Evolutionary conservation across 2,329 filamentous ascomycete genomes (phyloP).

Genomic region (Sarocladium oryzae): DNA sequence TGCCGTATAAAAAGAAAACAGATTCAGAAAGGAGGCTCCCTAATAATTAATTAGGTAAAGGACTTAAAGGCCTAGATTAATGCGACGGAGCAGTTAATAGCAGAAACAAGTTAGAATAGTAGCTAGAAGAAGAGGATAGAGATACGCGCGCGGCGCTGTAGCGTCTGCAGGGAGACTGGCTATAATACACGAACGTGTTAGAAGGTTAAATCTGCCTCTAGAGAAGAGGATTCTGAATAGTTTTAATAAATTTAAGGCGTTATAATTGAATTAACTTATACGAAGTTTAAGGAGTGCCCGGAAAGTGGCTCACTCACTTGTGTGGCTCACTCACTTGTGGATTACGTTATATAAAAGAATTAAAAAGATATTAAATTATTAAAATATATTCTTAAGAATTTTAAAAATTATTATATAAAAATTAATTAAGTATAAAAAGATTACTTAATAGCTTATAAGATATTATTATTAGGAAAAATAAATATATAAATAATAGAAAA

Average conservation of each 20-base stretch:
- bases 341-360: too few relatives aligned
- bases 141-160: neutral
- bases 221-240: neutral
- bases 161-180: neutral
- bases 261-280: neutral
- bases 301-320: neutral
- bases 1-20: neutral
- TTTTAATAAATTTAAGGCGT: neutral
- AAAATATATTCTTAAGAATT: too few relatives aligned
- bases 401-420: too few relatives aligned
- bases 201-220: neutral
- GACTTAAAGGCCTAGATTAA: neutral
- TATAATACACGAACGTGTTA: neutral
- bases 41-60: neutral
- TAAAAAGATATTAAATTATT: too few relatives aligned
- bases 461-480: too few relatives aligned
- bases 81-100: neutral
- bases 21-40: neutral
- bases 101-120: neutral
- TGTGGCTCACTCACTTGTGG: neutral
- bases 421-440: too few relatives aligned
- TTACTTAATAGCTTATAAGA: too few relatives aligned
- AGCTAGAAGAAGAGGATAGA: neutral
- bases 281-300: neutral
- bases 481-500: too few relatives aligned